Evolutionary conservation across 2,329 filamentous ascomycete species (phyloP), one percentile per base, ranked within the genome.

Genomic region (Ophiostoma fasciatum): DNA sequence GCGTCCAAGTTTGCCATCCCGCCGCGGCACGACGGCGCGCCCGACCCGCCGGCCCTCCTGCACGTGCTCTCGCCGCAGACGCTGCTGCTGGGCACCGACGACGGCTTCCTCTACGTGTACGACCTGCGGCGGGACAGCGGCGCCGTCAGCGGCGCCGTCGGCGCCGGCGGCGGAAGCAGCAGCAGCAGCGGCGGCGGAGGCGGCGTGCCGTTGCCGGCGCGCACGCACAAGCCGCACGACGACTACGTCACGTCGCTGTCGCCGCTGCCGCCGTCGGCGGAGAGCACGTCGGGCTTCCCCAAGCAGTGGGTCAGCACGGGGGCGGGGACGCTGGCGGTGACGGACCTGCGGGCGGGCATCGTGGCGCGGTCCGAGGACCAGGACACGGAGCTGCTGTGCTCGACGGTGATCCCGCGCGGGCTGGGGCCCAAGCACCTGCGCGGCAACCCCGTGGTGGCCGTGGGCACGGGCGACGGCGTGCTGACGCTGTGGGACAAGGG

Each of bases 261-360:
- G 1, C 77, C 87, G 1, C 70, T 98, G 1, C 85, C 87, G 0
- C 71, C 87, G 0, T 78, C 80, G 2, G 69, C 77, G 21, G 74
- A 80, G 38, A 90, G 81, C 55, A 94, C 84, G 0, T 88, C 80
- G 14, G 87, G 87, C 5, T 88, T 82, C 54, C 76, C 82, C 49
- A 94, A 94, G 59, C 88, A 96, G 59, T 98, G 85, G 81, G 71
- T 94, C 35, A 90, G 81, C 26, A 94, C 87, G 0, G 90, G 90
- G 23, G 87, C 85, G 30, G 88, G 83, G 2, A 96, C 88, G 1
- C 62, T 98, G 15, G 83, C 85, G 2, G 78, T 94, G 26, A 93
- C 85, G 0, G 90, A 98, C 53, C 63, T 94, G 30, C 74, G 88
- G 18, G 70, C 82, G 32, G 88, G 88, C 12, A 82, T 94, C 6